Conservation (phyloP, 768 basidiomycete genomes). For the Lactarius tabidus region DNA sequence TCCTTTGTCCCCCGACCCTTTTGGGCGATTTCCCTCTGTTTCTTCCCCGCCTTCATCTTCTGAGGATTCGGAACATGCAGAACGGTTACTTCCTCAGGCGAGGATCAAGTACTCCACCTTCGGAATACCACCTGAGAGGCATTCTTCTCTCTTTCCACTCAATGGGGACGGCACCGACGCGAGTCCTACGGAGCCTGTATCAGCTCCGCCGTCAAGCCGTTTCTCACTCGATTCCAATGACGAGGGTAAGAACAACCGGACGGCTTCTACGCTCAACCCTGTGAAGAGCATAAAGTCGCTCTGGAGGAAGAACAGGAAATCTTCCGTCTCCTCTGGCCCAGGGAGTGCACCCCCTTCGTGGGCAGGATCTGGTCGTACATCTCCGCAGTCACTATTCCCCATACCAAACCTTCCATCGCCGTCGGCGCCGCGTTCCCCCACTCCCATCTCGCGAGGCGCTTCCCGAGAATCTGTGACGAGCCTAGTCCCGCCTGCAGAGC, state of each 20-base stretch:
- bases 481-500: constrained; percentile 9
- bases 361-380: neutral
- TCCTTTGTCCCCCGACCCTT: constrained; percentile 82
- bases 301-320: constrained; percentile 72
- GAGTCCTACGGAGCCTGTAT: constrained; percentile 13
- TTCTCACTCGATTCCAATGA: constrained; percentile 73
- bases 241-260: constrained; percentile 30
- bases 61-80: constrained; percentile 6
- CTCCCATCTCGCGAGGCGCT: neutral
- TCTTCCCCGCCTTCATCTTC: constrained; percentile 10
- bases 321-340: constrained; percentile 35
- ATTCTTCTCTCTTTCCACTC: neutral
- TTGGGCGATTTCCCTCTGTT: constrained; percentile 62
- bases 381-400: constrained; percentile 15
- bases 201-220: constrained; percentile 38
- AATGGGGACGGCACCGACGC: constrained; percentile 2
- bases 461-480: constrained; percentile 23
- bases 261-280: constrained; percentile 57
- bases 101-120: constrained; percentile 11
- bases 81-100: neutral
- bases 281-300: constrained; percentile 71
- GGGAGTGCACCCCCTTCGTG: constrained; percentile 14
- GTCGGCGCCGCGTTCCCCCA: constrained; percentile 6
- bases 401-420: constrained; percentile 9
- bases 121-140: constrained; percentile 12